phyloP scores from a whole-genome alignment of 2,329 filamentous ascomycete genomes.

The Alternaria atra region DNA sequence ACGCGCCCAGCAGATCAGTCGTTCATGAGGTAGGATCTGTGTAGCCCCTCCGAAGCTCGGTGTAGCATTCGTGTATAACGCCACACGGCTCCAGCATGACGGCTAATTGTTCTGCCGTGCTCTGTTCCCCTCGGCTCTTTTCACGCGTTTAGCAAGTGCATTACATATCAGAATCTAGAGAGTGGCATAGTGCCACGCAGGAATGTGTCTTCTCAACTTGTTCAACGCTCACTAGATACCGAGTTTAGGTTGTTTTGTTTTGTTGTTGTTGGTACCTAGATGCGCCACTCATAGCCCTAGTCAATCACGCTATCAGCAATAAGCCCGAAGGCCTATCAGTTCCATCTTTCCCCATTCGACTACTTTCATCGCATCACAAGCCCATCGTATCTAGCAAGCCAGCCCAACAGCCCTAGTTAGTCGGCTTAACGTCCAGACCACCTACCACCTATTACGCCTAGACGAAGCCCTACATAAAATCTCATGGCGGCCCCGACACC shows the following conservation, averaged over 20 bases:
- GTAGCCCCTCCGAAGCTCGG: conserved; percentile 27
- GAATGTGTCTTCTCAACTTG: background rate
- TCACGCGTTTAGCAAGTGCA: background rate
- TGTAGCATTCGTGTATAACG: conserved; percentile 12
- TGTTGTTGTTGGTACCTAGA: background rate
- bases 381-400: conserved; percentile 1
- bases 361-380: conserved; percentile 8
- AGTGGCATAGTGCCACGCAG: background rate
- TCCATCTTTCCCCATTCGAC: conserved; percentile 15
- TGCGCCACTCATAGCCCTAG: background rate
- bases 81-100: conserved; percentile 12
- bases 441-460: background rate
- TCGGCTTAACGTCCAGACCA: background rate
- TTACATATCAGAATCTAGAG: background rate
- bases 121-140: background rate
- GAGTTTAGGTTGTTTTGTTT: conserved; percentile 2
- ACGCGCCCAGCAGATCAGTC: conserved; percentile 2
- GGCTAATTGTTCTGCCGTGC: conserved; percentile 20
- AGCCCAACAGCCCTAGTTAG: conserved; percentile 7
- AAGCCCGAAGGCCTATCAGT: conserved; percentile 19
- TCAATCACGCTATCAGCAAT: conserved; percentile 21
- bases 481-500: conserved; percentile 2
- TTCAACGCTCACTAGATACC: background rate
- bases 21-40: conserved; percentile 24
- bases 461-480: conserved; percentile 3